Evolutionary conservation across 176 grass and related monocot genomes (phyloP).

Genomic region (Tuctoria greenei): DNA sequence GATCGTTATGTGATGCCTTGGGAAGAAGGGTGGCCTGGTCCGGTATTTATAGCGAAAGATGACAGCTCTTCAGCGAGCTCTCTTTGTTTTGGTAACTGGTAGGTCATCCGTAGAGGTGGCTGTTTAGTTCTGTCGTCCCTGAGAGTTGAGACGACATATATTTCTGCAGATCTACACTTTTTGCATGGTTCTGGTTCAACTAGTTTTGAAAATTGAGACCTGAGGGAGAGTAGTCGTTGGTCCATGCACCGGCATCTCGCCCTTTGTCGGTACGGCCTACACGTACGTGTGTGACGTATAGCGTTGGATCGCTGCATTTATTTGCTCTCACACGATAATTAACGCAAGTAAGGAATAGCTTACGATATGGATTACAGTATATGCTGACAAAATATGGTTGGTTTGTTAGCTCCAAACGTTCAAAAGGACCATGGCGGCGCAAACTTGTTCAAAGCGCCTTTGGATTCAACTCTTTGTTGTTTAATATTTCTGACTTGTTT

Average conservation of each 20-base stretch:
- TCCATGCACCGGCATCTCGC: background rate
- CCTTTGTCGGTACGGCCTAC: background rate
- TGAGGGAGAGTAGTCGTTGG: background rate
- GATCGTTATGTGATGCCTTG: background rate
- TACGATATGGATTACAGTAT: background rate
- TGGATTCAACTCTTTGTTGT: background rate
- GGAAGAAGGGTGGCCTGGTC: background rate
- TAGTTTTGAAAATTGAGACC: background rate
- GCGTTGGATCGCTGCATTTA: background rate
- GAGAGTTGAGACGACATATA: background rate
- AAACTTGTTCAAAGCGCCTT: background rate
- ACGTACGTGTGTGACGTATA: background rate
- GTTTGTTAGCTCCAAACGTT: background rate
- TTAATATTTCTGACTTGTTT: background rate
- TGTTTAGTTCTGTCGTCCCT: background rate
- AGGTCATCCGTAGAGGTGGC: constrained; percentile 11
- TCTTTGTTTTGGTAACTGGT: background rate
- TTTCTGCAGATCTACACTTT: background rate
- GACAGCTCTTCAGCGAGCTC: background rate
- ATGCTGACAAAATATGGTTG: background rate
- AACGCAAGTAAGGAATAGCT: background rate
- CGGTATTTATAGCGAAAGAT: constrained; percentile 1
- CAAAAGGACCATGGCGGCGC: background rate
- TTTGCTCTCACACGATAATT: background rate
- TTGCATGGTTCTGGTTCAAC: background rate